Percentiles rank a stretch among this genome's conserved stretches.
These are phyloP conservation scores for Tilletiopsis washingtonensis DNA, from an alignment of 1,284 basidiomycete genomes.

Conservation along the genomic window DNA sequence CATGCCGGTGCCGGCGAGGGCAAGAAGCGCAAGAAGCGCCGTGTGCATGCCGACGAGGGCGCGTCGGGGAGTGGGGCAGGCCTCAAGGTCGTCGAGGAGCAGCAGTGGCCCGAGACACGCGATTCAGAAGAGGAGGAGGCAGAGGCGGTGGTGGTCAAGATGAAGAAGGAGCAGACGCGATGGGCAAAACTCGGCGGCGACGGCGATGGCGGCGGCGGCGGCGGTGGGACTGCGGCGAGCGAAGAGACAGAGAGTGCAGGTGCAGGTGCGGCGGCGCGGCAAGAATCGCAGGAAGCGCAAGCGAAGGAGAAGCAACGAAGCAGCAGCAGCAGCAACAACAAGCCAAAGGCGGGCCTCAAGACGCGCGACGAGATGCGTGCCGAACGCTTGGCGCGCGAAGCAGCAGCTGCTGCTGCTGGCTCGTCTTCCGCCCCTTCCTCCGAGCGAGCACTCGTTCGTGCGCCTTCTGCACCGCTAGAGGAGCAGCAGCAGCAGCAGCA, in stretches of 20 bases:
- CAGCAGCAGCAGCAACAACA: too few species aligned
- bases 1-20: slow-evolving; percentile 55
- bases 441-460: too few species aligned
- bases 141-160: slow-evolving; percentile 16
- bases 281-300: background rate
- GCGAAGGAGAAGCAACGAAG: background rate
- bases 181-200: slow-evolving; percentile 2
- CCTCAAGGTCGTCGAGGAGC: slow-evolving; percentile 23
- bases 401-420: slow-evolving; percentile 13
- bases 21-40: slow-evolving; percentile 64
- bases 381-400: slow-evolving; percentile 27
- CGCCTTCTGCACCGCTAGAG: too few species aligned
- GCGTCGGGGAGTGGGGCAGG: slow-evolving; percentile 8
- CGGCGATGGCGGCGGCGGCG: background rate
- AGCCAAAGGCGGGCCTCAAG: slow-evolving; percentile 15
- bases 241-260: background rate
- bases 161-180: slow-evolving; percentile 8
- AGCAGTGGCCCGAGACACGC: slow-evolving; percentile 16
- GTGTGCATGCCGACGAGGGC: slow-evolving; percentile 51
- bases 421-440: too few species aligned
- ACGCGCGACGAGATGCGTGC: slow-evolving; percentile 29
- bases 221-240: background rate
- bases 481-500: too few species aligned
- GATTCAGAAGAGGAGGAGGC: slow-evolving; percentile 18
- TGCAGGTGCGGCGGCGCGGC: background rate